Evolutionary conservation across 257 asterid genomes (phyloP).

Genomic region (Haberlea rhodopensis): DNA sequence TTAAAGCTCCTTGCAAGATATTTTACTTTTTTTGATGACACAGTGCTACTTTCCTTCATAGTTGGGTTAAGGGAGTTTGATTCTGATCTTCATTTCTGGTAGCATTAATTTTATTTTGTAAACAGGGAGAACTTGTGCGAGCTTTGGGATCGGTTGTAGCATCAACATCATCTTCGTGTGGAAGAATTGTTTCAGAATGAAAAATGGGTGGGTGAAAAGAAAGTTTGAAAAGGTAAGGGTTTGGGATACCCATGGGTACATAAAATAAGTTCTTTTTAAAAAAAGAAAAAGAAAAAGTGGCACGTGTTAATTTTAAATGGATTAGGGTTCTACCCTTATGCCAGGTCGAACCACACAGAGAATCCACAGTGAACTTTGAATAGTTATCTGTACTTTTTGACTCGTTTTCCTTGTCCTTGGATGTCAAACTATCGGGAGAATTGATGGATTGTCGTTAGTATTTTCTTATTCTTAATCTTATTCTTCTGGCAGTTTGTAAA

Average conservation of each 20-base stretch:
- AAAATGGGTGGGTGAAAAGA: too few species aligned
- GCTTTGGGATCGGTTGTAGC: slow-evolving; percentile 88
- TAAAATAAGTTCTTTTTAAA: too few species aligned
- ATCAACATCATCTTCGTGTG: slow-evolving; percentile 83
- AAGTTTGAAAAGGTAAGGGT: too few species aligned
- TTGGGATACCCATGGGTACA: too few species aligned
- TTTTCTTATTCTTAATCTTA: slow-evolving; percentile 5
- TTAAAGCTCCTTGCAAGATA: slow-evolving; percentile 4
- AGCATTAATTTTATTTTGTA: slow-evolving; percentile 12
- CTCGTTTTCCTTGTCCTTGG: slow-evolving; percentile 23
- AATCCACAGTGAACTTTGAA: slow-evolving; percentile 24
- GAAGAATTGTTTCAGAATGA: too few species aligned
- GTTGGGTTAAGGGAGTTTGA: slow-evolving; percentile 11
- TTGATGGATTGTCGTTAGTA: background rate
- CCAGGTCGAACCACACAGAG: too few species aligned
- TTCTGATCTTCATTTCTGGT: slow-evolving; percentile 16
- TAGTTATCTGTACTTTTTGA: slow-evolving; percentile 13
- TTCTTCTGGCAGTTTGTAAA: slow-evolving; percentile 52
- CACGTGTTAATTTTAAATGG: too few species aligned
- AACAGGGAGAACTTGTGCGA: slow-evolving; percentile 84
- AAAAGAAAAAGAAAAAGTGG: too few species aligned
- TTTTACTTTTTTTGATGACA: background rate
- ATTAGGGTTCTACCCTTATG: too few species aligned
- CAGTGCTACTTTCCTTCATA: background rate
- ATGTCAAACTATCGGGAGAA: slow-evolving; percentile 15